phyloP scores from a whole-genome alignment of 2,329 filamentous ascomycete species.

The Dactylellina haptotyla region DNA sequence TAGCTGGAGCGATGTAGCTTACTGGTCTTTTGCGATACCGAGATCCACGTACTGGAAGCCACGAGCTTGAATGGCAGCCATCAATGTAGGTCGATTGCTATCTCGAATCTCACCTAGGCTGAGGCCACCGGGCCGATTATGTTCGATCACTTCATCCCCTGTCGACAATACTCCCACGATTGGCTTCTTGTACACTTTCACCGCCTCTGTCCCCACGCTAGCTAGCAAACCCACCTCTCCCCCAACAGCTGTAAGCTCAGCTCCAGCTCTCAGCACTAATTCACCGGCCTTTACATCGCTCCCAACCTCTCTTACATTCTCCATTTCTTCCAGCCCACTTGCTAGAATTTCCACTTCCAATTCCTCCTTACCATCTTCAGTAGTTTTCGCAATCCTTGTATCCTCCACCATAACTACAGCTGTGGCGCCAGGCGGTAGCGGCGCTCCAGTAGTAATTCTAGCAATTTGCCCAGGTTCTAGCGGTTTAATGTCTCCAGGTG shows the following conservation, averaged over 20 bases:
- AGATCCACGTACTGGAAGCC: constrained; percentile 85
- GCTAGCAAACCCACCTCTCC: constrained; percentile 92
- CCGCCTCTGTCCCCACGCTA: constrained; percentile 78
- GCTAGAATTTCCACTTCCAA: constrained; percentile 87
- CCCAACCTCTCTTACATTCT: constrained; percentile 91
- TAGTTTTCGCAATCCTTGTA: constrained; percentile 78
- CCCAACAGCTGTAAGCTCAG: constrained; percentile 84
- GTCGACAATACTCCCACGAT: constrained; percentile 89
- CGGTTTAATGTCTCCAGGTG: constrained; percentile 67
- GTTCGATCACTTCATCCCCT: constrained; percentile 89
- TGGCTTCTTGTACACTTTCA: constrained; percentile 79
- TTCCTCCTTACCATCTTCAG: constrained; percentile 84
- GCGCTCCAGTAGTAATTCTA: constrained; percentile 92
- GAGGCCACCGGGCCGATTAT: constrained; percentile 72
- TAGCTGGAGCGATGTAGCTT: constrained; percentile 48
- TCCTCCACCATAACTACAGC: constrained; percentile 98
- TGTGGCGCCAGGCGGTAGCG: constrained; percentile 85
- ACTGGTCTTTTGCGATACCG: constrained; percentile 81
- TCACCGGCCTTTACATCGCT: constrained; percentile 80
- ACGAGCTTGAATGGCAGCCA: constrained; percentile 78
- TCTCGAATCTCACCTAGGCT: constrained; percentile 87
- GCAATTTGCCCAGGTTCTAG: constrained; percentile 80
- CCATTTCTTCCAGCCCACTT: constrained; percentile 75
- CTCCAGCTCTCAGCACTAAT: constrained; percentile 77
- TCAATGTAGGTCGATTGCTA: constrained; percentile 87